phyloP scores from a whole-genome alignment of 1,284 basidiomycete species.

The Ceratobasidium sp. region DNA sequence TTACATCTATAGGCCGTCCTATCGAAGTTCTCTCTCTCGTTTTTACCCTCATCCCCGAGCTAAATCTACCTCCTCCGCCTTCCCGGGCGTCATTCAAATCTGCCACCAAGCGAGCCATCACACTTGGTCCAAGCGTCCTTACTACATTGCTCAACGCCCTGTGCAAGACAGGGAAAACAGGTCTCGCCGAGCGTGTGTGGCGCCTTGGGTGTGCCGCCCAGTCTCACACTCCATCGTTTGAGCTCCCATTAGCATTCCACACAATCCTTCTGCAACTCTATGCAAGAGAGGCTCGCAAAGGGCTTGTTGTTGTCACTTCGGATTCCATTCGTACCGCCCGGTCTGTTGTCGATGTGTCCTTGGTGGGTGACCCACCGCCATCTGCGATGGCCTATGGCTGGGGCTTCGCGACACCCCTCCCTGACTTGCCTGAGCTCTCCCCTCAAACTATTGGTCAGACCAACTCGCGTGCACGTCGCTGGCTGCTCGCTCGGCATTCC shows the following conservation, averaged over 20 bases:
- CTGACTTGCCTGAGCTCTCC: conserved; percentile 36
- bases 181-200: conserved; percentile 70
- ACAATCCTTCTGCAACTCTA: conserved; percentile 75
- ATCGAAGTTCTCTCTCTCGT: conserved; percentile 56
- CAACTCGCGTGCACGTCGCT: conserved; percentile 44
- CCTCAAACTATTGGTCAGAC: conserved; percentile 40
- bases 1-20: conserved; percentile 61
- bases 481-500: conserved; percentile 45
- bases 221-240: conserved; percentile 44
- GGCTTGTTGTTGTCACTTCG: conserved; percentile 29
- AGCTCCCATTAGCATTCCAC: conserved; percentile 69
- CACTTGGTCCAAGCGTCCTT: conserved; percentile 65
- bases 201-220: conserved; percentile 58
- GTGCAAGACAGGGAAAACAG: conserved; percentile 61
- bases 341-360: neutral
- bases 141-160: conserved; percentile 66
- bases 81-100: conserved; percentile 52
- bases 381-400: conserved; percentile 8
- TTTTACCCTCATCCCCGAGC: conserved; percentile 63
- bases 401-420: conserved; percentile 51
- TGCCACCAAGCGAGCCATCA: conserved; percentile 49
- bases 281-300: conserved; percentile 48
- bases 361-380: neutral
- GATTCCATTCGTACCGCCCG: neutral
- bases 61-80: conserved; percentile 53